Evolutionary conservation across 768 basidiomycete genomes (phyloP).

Genomic region (Auricularia sp.): DNA sequence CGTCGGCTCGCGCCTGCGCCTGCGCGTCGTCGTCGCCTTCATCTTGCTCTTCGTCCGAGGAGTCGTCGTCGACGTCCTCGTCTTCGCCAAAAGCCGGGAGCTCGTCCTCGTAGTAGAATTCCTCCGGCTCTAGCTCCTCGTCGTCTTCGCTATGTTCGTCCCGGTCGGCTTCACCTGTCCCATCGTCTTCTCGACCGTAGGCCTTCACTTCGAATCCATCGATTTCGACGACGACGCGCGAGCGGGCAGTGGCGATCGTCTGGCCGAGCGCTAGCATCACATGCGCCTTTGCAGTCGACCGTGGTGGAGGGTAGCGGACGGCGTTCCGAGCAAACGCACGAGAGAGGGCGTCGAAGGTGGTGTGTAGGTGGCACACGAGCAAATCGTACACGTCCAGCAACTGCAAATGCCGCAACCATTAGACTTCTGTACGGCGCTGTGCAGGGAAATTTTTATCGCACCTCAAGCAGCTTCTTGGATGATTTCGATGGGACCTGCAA

Average conservation of each 20-base stretch:
- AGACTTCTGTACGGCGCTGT: background rate
- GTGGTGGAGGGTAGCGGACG: background rate
- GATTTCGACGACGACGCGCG: constrained; percentile 51
- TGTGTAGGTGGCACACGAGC: constrained; percentile 60
- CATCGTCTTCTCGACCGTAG: constrained; percentile 14
- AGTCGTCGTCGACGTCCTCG: constrained; percentile 8
- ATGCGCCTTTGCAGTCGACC: constrained; percentile 29
- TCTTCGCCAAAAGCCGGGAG: constrained; percentile 1
- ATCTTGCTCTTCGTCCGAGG: constrained; percentile 4
- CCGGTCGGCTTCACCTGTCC: background rate
- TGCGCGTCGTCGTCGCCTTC: constrained; percentile 22
- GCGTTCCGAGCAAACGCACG: constrained; percentile 42
- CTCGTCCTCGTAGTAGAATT: constrained; percentile 4
- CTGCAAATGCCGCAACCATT: background rate
- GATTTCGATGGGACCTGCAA: constrained; percentile 28
- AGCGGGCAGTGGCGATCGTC: constrained; percentile 42
- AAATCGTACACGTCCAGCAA: constrained; percentile 54
- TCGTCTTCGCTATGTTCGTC: constrained; percentile 2
- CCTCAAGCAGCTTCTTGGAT: constrained; percentile 26
- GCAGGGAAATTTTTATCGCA: background rate
- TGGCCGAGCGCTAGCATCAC: constrained; percentile 60
- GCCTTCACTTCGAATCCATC: constrained; percentile 49
- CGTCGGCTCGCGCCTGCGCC: constrained; percentile 20
- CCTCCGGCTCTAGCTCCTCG: constrained; percentile 11
- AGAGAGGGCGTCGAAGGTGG: constrained; percentile 65